phyloP scores from a whole-genome alignment of 768 basidiomycete species.

The Suillus alpinus region DNA sequence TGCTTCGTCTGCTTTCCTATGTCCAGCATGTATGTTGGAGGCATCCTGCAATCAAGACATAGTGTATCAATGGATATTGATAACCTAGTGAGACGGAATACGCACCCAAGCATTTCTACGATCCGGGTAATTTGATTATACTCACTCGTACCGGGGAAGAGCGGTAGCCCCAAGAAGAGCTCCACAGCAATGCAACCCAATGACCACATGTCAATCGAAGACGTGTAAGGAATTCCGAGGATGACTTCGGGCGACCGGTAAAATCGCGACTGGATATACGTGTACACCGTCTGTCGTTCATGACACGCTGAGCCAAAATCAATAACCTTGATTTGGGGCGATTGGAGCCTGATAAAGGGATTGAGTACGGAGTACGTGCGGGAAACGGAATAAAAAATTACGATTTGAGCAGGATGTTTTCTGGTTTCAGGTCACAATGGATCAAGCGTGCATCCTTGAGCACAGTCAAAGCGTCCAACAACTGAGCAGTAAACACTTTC shows the following conservation, averaged over 20 bases:
- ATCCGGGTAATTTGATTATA: constrained; percentile 98
- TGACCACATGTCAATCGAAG: constrained; percentile 99
- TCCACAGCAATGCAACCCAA: constrained; percentile 98
- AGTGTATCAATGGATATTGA: background rate
- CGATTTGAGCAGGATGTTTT: constrained; percentile 98
- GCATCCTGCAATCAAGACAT: constrained; percentile 54
- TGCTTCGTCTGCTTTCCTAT: constrained; percentile 92
- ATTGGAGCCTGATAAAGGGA: constrained; percentile 66
- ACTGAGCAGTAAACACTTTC: constrained; percentile 96
- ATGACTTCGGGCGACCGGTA: constrained; percentile 98
- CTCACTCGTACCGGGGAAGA: constrained; percentile 98
- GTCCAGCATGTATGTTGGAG: constrained; percentile 91
- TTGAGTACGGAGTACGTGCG: constrained; percentile 2
- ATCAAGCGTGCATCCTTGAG: constrained; percentile 95
- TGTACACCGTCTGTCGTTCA: constrained; percentile 99
- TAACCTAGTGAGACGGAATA: constrained; percentile 11
- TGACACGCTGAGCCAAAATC: constrained; percentile 99
- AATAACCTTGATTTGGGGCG: constrained; percentile 97
- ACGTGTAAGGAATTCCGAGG: constrained; percentile 89
- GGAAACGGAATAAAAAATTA: constrained; percentile 31
- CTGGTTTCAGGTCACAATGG: constrained; percentile 98
- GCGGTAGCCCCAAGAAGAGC: constrained; percentile 90
- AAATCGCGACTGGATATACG: constrained; percentile 98
- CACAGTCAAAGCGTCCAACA: constrained; percentile 88
- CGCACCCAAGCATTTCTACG: constrained; percentile 97